Conservation (phyloP, 2,329 filamentous ascomycete genomes). For the Diplodia intermedia region DNA sequence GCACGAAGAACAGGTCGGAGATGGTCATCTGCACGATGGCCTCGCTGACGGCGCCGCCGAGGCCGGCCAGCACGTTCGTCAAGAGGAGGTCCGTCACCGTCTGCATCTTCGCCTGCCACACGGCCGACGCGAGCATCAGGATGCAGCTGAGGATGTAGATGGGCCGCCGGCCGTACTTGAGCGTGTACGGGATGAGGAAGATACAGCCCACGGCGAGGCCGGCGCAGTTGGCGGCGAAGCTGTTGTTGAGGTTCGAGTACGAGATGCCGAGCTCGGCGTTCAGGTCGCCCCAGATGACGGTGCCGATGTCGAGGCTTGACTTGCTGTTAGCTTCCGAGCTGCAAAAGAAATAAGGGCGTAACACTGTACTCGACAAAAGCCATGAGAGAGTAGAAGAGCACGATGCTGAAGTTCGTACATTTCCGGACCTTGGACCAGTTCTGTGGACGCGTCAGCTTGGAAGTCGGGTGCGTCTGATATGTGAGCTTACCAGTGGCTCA, state of each 20-base stretch:
- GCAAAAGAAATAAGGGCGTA: neutral
- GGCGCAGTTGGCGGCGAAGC: constrained; percentile 54
- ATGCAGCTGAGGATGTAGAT: constrained; percentile 54
- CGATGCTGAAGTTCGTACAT: constrained; percentile 51
- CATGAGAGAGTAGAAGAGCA: constrained; percentile 53
- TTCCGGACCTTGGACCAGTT: constrained; percentile 56
- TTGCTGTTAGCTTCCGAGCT: constrained; percentile 34
- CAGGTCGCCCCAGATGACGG: constrained; percentile 53
- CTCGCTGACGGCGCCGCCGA: constrained; percentile 55
- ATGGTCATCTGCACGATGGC: constrained; percentile 49
- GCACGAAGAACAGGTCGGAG: constrained; percentile 58
- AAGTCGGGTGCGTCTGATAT: neutral
- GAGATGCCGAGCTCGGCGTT: constrained; percentile 54
- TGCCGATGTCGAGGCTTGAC: constrained; percentile 47
- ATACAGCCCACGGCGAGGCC: constrained; percentile 52
- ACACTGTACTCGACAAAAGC: constrained; percentile 43
- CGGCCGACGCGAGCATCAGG: constrained; percentile 45
- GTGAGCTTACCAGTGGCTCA: neutral
- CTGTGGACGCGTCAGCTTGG: constrained; percentile 33
- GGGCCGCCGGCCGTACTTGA: constrained; percentile 57
- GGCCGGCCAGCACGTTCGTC: constrained; percentile 53
- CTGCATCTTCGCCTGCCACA: constrained; percentile 55
- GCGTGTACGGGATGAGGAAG: constrained; percentile 54
- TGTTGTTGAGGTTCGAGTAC: constrained; percentile 52
- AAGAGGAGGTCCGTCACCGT: constrained; percentile 54